Base-by-base conservation (phyloP, 345 rosid genomes). In the Abelmoschus esculentus region DNA sequence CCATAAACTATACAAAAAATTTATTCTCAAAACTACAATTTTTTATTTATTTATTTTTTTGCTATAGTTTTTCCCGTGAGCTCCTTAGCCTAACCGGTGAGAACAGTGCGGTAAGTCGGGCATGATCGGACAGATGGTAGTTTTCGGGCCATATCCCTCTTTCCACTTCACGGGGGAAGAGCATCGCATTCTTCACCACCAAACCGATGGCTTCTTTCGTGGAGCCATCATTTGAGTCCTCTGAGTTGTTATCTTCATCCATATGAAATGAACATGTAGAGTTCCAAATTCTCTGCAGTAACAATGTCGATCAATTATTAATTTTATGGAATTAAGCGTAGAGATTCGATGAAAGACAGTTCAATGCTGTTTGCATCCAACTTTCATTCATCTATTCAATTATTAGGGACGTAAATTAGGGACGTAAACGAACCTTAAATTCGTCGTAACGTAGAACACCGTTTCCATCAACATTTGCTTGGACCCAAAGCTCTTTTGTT, bases 81-180 rank as follows among this genome's bases (percentile, higher is more conserved):
- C 87, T 82, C 3, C 81, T 81, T 87, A 93, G 83, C 76, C 80
- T 82, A 63, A 89, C 83, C 0, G 95, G 98, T 6, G 92, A 86
- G 66, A 93, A 89, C 17, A 85, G 89, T 31, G 90, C 97, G 0
- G 92, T 89, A 64, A 91, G 97, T 36, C 90, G 83, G 42, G 97
- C 97, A 68, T 93, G 98, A 75, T 93, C 98, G 0, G 96, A 93
- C 9, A 93, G 87, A 44, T 77, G 87, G 76, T 91, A 89, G 71
- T 85, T 81, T 66, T 91, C 96, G 0, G 98, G 98, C 95, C 98
- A 93, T 71, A 76, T 76, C 72, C 97, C 97, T 76, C 80, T 91
- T 83, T 93, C 98, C 71, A 81, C 95, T 84, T 93, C 98, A 47
- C 79, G 79, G 2, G 98, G 98, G 67, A 84, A 93, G 64, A 93